Conservation (phyloP, 352 stramenopile species). For the Pythium aristosporum region DNA sequence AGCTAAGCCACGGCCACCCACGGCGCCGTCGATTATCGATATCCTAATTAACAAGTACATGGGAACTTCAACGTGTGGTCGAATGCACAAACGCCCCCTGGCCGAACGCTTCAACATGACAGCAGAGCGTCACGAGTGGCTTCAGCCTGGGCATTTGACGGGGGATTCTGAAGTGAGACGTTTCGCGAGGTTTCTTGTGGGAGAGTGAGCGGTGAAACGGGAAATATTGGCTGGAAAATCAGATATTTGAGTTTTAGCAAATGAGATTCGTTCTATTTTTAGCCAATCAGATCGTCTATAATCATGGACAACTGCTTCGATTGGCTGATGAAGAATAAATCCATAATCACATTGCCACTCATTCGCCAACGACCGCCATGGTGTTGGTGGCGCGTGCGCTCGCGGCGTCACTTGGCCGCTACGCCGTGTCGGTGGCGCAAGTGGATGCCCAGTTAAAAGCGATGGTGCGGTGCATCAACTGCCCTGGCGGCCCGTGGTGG, state of each 20-base stretch:
- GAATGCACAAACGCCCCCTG: conserved; percentile 25
- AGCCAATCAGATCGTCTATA: neutral
- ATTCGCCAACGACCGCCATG: conserved; percentile 25
- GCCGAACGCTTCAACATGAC: conserved; percentile 23
- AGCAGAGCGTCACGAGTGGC: conserved; percentile 15
- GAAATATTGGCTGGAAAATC: neutral
- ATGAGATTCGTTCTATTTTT: neutral
- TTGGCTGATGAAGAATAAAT: neutral
- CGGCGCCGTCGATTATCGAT: too few species aligned
- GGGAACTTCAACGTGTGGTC: conserved; percentile 27
- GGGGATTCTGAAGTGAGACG: conserved; percentile 27
- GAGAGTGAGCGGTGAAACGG: neutral
- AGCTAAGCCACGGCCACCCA: too few species aligned
- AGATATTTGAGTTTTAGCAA: neutral
- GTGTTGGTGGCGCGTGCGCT: conserved; percentile 63
- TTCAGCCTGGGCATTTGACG: conserved; percentile 21
- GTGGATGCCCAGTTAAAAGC: conserved; percentile 65
- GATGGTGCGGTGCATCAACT: conserved; percentile 68
- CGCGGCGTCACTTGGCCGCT: conserved; percentile 34
- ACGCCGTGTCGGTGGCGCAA: conserved; percentile 37
- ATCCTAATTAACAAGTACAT: too few species aligned
- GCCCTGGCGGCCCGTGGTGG: conserved; percentile 60
- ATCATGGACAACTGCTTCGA: neutral
- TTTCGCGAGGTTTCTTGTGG: conserved; percentile 32
- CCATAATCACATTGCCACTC: conserved; percentile 9